Base-by-base conservation (phyloP, 768 basidiomycete species). In the Phaffia tasmanica region DNA sequence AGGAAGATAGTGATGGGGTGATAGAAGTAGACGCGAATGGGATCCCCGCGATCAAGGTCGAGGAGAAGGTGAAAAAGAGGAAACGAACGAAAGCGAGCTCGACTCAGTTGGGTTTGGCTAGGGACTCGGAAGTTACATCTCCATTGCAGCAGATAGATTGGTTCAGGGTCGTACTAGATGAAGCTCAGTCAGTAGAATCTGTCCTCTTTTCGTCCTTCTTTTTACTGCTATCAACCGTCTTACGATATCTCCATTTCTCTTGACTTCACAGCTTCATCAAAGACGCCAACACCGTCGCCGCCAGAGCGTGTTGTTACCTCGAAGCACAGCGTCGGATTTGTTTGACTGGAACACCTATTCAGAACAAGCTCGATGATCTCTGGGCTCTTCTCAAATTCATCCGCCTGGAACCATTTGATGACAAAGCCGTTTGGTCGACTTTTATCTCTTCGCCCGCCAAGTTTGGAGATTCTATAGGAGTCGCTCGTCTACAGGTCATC, bases 341-440 rank as follows among this genome's bases (percentile, higher is more conserved):
- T 76, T 80, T 99, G 50, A 93, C 93, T n/a, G 95, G 95, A 64
- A 99, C 95, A 9, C 95, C 95, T 1, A 91, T 99, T 48, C 95
- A 99, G 79, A 99, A 99, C 81, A 95, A 94, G 77, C 83, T 98
- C 62, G 95, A 98, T 78, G 95, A 99, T 74, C 87, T 99, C 59
- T 98, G 87, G 76, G 95, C 95, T 5, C 81, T 99, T 67, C 85
- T 99, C 81, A 95, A 95, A 77, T 98, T 99, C 78, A 78, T 99
- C 63, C 86, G 92, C 25, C 76, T 98, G 72, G 82, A 85, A 27
- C 95, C 95, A 1, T 86, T 98, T 71, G 88, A 95, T 73, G 91
- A 97, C 76, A 93, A 93, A 77, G 84, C 84, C 64, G 77, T 85
- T 16, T 99, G 95, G 92, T 91, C 86, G 27, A 88, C 93, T 73